Conservation (phyloP, 441 rosid genomes). For the Mallotus repandus region DNA sequence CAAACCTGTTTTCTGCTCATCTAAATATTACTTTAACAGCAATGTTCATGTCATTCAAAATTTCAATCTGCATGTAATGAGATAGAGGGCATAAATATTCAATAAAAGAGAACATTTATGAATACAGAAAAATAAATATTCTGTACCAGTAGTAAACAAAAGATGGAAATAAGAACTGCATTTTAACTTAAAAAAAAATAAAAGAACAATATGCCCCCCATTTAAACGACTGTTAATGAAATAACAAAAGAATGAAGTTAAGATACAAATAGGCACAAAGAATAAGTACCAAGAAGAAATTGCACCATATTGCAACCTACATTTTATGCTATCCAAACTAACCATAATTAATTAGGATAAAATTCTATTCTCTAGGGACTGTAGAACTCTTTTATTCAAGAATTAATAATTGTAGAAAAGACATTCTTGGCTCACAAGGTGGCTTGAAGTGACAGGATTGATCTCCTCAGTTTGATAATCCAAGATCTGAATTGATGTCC, state of each 20-base stretch:
- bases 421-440: too few relatives aligned
- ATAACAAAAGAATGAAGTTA: not conserved
- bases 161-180: not conserved
- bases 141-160: not conserved
- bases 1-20: conserved; percentile 38
- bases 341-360: not conserved
- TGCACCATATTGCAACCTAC: not conserved
- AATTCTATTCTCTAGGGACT: not conserved
- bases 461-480: too few relatives aligned
- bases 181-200: not conserved
- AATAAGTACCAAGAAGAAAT: not conserved
- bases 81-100: not conserved
- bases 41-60: conserved; percentile 22
- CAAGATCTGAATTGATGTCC: too few relatives aligned
- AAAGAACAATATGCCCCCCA: not conserved
- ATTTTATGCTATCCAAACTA: not conserved
- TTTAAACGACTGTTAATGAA: not conserved
- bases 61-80: conserved; percentile 11
- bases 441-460: too few relatives aligned
- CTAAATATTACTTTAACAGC: conserved; percentile 33
- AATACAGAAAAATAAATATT: not conserved
- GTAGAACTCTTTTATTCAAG: too few relatives aligned
- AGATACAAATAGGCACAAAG: not conserved
- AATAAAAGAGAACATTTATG: not conserved
- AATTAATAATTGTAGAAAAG: too few relatives aligned